Evolutionary conservation across 2,329 filamentous ascomycete genomes (phyloP).

Genomic region (Ophiosphaerella korrae): DNA sequence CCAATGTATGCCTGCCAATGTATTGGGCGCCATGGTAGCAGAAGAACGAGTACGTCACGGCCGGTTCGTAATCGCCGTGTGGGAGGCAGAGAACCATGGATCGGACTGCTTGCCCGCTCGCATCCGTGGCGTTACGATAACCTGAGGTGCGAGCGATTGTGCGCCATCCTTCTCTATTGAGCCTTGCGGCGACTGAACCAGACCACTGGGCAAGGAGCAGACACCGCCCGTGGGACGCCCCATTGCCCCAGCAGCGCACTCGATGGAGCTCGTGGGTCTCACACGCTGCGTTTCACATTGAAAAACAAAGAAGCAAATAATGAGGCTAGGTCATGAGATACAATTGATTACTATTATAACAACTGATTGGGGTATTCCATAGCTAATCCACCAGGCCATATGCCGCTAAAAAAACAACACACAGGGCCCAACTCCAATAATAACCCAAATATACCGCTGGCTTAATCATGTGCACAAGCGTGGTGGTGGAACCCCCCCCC

Average conservation of each 20-base stretch:
- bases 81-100: neutral
- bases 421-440: constrained; percentile 20
- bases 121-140: no score
- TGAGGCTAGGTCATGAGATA: constrained; percentile 11
- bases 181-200: neutral
- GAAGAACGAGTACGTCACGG: constrained; percentile 16
- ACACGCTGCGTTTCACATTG: constrained; percentile 11
- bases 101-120: no score
- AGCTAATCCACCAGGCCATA: constrained; percentile 27
- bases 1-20: no score
- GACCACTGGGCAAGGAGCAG: neutral
- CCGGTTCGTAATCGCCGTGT: neutral
- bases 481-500: constrained; percentile 2
- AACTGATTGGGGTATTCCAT: constrained; percentile 22
- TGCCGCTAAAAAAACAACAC: constrained; percentile 19
- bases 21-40: no score
- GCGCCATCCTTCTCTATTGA: neutral
- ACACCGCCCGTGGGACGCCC: neutral
- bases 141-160: neutral
- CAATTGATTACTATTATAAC: constrained; percentile 27
- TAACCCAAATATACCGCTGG: constrained; percentile 13
- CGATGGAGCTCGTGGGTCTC: neutral
- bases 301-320: neutral
- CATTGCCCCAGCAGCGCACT: neutral
- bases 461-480: constrained; percentile 14